phyloP scores from a whole-genome alignment of 148 eudicot genomes.

The Spergularia bocconei region DNA sequence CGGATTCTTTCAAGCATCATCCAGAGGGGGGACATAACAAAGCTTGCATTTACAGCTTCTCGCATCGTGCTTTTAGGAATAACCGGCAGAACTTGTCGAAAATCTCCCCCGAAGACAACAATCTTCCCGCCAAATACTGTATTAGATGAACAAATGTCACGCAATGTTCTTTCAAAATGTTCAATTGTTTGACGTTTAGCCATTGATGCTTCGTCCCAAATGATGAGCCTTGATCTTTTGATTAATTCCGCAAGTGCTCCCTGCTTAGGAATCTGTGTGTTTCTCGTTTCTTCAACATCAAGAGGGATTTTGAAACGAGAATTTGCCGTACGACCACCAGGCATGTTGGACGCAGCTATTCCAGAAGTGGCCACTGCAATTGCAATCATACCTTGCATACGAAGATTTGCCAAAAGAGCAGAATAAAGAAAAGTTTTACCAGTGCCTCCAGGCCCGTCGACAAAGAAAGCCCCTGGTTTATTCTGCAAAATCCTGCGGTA shows the following conservation, averaged over 20 bases:
- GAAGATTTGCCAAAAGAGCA: too few species aligned
- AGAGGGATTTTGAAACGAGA: neutral
- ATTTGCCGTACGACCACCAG: neutral
- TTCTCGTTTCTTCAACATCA: neutral
- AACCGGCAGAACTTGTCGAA: neutral
- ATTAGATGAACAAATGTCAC: neutral
- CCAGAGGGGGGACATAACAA: neutral
- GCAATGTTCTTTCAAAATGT: neutral
- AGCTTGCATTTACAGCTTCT: neutral
- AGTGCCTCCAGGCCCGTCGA: too few species aligned
- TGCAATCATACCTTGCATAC: too few species aligned
- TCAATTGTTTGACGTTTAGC: neutral
- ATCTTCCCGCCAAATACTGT: neutral
- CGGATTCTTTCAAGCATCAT: neutral
- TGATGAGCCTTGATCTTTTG: neutral
- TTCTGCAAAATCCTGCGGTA: too few species aligned
- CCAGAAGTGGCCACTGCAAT: too few species aligned
- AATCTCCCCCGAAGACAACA: conserved; percentile 5
- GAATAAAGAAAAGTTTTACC: too few species aligned
- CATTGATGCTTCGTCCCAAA: conserved; percentile 15
- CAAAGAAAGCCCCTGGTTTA: too few species aligned
- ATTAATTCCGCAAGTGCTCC: neutral
- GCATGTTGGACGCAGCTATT: neutral
- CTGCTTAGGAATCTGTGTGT: neutral
- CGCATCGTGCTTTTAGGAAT: neutral